Evolutionary conservation across 495 filamentous ascomycete species (phyloP).

Genomic region (Xylaria intraflava): DNA sequence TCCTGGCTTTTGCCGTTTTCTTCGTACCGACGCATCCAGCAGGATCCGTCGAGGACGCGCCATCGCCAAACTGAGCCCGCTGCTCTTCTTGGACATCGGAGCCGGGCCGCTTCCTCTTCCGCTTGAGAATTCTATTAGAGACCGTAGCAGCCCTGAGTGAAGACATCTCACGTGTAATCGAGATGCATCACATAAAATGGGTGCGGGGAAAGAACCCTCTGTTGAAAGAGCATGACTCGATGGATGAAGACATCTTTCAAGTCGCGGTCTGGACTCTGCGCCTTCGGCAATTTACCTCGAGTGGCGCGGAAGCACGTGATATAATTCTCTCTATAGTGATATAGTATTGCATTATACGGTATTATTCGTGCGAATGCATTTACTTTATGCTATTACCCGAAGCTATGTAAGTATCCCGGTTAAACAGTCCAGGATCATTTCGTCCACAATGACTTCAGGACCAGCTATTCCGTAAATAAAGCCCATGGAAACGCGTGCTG

Average conservation of each 20-base stretch:
- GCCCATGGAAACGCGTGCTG: too few species aligned
- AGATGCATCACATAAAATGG: conserved; percentile 18
- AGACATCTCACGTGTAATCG: conserved; percentile 39
- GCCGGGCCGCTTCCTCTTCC: conserved; percentile 49
- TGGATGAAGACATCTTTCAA: background rate
- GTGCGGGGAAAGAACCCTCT: background rate
- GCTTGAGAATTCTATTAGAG: conserved; percentile 43
- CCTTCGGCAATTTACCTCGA: background rate
- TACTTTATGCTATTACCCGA: too few species aligned
- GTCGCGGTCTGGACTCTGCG: conserved; percentile 17
- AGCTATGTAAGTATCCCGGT: too few species aligned
- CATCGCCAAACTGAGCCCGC: background rate
- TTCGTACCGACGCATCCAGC: background rate
- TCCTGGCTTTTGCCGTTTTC: background rate
- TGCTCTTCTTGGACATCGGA: conserved; percentile 14
- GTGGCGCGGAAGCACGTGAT: conserved; percentile 37
- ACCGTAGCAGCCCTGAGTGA: conserved; percentile 50
- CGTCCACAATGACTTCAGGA: too few species aligned
- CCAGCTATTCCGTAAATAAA: too few species aligned
- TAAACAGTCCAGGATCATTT: too few species aligned
- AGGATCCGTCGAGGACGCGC: background rate
- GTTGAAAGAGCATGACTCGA: background rate
- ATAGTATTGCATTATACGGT: too few species aligned
- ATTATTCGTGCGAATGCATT: background rate
- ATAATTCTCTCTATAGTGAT: background rate